Evolutionary conservation across 2,329 filamentous ascomycete species (phyloP).

Genomic region (Colletotrichum trifolii): DNA sequence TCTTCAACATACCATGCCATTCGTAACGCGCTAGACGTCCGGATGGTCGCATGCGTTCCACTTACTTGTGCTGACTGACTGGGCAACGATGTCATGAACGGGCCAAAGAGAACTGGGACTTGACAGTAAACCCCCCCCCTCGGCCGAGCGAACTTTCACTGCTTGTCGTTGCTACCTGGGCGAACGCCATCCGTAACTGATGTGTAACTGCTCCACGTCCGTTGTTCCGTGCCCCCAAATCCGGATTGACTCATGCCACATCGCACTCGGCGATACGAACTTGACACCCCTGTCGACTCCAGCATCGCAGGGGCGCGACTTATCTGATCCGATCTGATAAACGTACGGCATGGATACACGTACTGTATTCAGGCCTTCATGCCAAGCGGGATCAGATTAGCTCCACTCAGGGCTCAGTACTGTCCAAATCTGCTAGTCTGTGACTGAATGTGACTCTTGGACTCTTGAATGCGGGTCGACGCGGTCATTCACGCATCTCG

Average conservation of each 20-base stretch:
- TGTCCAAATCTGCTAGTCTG: too few relatives aligned
- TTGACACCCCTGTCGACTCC: slow-evolving; percentile 3
- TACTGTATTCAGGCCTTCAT: too few relatives aligned
- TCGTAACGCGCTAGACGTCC: slow-evolving; percentile 14
- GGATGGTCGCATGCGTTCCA: slow-evolving; percentile 31
- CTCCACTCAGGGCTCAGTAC: too few relatives aligned
- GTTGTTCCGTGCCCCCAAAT: slow-evolving; percentile 8
- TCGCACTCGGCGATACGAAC: slow-evolving; percentile 32
- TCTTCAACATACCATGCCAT: slow-evolving; percentile 11
- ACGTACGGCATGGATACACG: background rate
- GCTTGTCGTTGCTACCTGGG: too few relatives aligned
- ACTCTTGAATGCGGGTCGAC: too few relatives aligned
- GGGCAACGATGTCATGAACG: slow-evolving; percentile 33
- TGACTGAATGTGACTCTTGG: too few relatives aligned
- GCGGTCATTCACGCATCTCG: too few relatives aligned
- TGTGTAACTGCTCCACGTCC: too few relatives aligned
- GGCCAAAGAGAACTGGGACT: slow-evolving; percentile 15
- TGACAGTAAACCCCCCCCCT: slow-evolving; percentile 14
- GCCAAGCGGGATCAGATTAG: too few relatives aligned
- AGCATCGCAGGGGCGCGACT: background rate
- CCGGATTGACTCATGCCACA: background rate
- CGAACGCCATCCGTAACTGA: background rate
- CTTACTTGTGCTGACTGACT: background rate
- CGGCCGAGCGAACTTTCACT: slow-evolving; percentile 25
- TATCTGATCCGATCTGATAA: slow-evolving; percentile 36